Base-by-base conservation (phyloP, 179 eudicot species). In the Camellia oleifera region DNA sequence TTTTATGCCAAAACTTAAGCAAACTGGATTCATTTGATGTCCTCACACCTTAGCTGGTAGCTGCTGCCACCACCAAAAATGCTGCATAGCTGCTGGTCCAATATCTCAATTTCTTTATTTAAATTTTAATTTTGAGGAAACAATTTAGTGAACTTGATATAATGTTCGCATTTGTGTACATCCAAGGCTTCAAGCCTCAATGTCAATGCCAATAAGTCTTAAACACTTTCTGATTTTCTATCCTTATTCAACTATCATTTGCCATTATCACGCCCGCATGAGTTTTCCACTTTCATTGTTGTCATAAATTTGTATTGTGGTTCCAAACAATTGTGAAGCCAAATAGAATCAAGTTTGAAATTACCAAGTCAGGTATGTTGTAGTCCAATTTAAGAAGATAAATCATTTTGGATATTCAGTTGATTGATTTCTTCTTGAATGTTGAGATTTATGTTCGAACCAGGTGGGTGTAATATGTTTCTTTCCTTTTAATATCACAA, bases 241-340 rank as follows among this genome's bases (percentile, higher is more conserved):
- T 75, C 53, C 9, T 64, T 63, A 1, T 76, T 50, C 14, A 7
- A 10, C 60, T 9, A 50, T 7, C 10, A 7, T 17, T 77, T 26
- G 46, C 26, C 7, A 32, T 77, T 66, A 13, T 2, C 62, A 17
- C 4, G 48, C 17, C 73, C 5, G 48, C 18, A 5, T 77, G 64
- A 23, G n/a, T 64, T n/a, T 42, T 58, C 14, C 10, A 61, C 23
- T 76, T 63, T 45, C 40, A 11, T 26, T 45, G n/a, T 5, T 3
- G 32, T 42, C 6, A 9, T 17, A 10, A 62, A 62, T 10, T 48
- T 75, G 46, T 18, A 1, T 45, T 4, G 15, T 18, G 17, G 68
- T 74, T 58, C 17, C 77, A 75, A 76, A 76, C 69, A 76, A n/a
- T 76, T n/a, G 15, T 61, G 57, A 12, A 58, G 7, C 57, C 67